Base-by-base conservation (phyloP, 768 basidiomycete genomes). In the Lentinula guzmanii region DNA sequence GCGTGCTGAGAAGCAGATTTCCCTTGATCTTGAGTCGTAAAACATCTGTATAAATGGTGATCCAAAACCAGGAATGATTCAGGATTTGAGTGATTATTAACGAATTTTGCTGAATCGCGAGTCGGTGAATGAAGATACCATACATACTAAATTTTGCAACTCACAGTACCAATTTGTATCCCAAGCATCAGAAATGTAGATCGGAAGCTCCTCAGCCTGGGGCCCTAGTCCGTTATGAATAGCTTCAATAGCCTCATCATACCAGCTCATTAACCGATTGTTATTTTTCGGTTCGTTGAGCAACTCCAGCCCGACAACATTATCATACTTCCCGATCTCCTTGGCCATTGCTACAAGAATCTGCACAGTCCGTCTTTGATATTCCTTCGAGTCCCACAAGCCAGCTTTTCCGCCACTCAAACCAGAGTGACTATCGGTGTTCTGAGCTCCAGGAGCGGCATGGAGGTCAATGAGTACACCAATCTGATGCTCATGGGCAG, bases 11-110 rank as follows among this genome's bases (percentile, higher is more conserved):
- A 67, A 0, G 81, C 89, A 6, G 80, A 69, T 3, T 82, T 84
- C 1, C 70, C 62, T 16, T 72, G 81, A 70, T 94, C 92, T 1
- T 73, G 73, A 0, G 70, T 63, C 0, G 89, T 89, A 70, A 92
- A 91, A 71, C 90, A 91, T 28, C 92, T 83, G 68, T 93, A 94
- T 21, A 93, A 79, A 68, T 93, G 92, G 65, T 92, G 89, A 70
- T 94, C 92, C 43, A 93, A 75, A 13, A 87, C 84, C 18, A 86
- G 75, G 33, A 84, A 82, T 33, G 61, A 68, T 43, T 58, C 59
- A 10, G 61, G 66, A 9, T 65, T 54, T 8, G 51, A 70, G 51
- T 64, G 72, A 5, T 74, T 68, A 24, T 71, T 71, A 66, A 85
- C 74, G 66, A 81, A 89, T 53, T 61, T 39, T n/a, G 60, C 53